Evolutionary conservation across 257 asterid species (phyloP).

Genomic region (Plantago elongata): DNA sequence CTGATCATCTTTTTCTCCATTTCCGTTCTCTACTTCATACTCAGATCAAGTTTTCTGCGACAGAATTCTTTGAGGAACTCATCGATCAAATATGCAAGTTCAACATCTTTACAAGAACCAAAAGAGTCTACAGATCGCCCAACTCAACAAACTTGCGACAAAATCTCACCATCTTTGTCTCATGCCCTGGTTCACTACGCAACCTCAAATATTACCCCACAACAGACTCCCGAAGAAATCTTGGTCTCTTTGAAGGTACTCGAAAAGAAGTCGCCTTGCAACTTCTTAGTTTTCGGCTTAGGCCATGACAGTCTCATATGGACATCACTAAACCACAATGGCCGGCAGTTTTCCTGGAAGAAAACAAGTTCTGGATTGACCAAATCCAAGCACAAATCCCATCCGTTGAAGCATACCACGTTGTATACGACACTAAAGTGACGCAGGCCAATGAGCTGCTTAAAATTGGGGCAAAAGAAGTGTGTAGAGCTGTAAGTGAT

Average conservation of each 20-base stretch:
- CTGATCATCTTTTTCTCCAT: slow-evolving; percentile 28
- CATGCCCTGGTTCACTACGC: slow-evolving; percentile 68
- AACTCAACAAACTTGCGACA: slow-evolving; percentile 45
- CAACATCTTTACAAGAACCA: slow-evolving; percentile 10
- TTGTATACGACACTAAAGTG: slow-evolving; percentile 53
- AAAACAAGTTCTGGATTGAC: slow-evolving; percentile 65
- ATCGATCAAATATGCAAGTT: slow-evolving; percentile 2
- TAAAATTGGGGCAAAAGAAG: slow-evolving; percentile 35
- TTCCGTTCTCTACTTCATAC: slow-evolving; percentile 33
- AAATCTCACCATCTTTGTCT: slow-evolving; percentile 62
- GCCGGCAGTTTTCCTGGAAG: slow-evolving; percentile 77
- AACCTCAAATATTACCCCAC: slow-evolving; percentile 76
- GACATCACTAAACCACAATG: slow-evolving; percentile 77
- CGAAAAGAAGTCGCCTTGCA: slow-evolving; percentile 60
- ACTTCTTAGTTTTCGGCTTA: slow-evolving; percentile 71
- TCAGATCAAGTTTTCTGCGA: slow-evolving; percentile 27
- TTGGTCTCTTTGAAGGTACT: slow-evolving; percentile 58
- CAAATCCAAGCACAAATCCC: slow-evolving; percentile 48
- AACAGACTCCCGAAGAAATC: slow-evolving; percentile 67
- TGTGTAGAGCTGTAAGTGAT: slow-evolving; percentile 48
- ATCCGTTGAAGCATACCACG: slow-evolving; percentile 56
- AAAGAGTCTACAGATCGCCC: slow-evolving; percentile 18
- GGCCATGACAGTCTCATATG: slow-evolving; percentile 90
- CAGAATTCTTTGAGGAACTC: background rate
- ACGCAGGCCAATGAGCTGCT: slow-evolving; percentile 69